Conservation (phyloP, 2,329 filamentous ascomycete genomes). For the Cladophialophora exuberans region DNA sequence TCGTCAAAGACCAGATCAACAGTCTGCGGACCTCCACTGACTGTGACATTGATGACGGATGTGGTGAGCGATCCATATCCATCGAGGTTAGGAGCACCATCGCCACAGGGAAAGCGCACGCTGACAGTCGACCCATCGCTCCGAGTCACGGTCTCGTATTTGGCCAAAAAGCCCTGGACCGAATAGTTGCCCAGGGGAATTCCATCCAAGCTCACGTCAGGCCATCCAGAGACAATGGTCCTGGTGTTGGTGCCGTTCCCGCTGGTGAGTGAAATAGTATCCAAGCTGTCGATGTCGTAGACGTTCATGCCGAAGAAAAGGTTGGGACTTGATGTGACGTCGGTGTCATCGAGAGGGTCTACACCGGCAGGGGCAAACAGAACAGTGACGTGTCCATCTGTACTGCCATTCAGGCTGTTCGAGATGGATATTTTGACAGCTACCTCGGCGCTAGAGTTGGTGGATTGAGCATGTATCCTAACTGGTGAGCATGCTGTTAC, state of each 20-base stretch:
- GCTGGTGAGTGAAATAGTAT: conserved; percentile 12
- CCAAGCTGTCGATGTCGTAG: neutral
- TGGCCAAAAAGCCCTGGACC: conserved; percentile 20
- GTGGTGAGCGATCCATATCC: conserved; percentile 17
- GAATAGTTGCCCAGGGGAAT: conserved; percentile 19
- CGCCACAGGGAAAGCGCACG: conserved; percentile 20
- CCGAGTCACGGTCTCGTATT: conserved; percentile 17
- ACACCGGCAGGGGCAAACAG: conserved; percentile 18
- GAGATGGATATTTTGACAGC: conserved; percentile 13
- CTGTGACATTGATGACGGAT: conserved; percentile 5
- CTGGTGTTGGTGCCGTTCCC: conserved; percentile 7
- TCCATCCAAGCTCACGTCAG: conserved; percentile 17
- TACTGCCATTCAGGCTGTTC: conserved; percentile 11
- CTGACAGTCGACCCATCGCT: conserved; percentile 19
- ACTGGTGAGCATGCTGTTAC: neutral
- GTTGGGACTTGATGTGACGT: conserved; percentile 17
- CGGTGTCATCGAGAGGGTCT: conserved; percentile 23
- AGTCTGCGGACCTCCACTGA: conserved; percentile 4
- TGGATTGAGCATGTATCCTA: conserved; percentile 2
- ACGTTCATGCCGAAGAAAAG: conserved; percentile 23
- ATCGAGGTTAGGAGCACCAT: conserved; percentile 16
- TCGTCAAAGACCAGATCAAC: conserved; percentile 21
- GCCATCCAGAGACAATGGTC: conserved; percentile 13
- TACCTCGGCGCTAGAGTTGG: neutral
- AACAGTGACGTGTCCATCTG: conserved; percentile 17